Evolutionary conservation across 139 green algal genomes (phyloP), one percentile per base, ranked within the genome.

Genomic region (Chlorella sp.): DNA sequence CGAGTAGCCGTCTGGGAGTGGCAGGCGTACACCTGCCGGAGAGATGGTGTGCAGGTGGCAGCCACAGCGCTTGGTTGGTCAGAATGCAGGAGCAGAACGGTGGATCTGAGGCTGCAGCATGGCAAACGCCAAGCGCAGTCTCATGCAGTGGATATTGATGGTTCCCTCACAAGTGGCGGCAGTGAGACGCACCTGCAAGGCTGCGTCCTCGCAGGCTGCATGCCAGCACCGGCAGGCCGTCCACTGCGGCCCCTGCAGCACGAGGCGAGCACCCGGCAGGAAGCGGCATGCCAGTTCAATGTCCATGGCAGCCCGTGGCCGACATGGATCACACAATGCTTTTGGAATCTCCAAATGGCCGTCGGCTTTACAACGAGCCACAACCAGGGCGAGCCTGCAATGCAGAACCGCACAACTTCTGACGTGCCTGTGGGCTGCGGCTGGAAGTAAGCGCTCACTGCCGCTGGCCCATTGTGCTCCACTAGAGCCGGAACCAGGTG

Each of bases 1-100:
- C 16, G 56, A 48, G 77, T 80, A 91, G 41, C 82, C 88, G 1
- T 86, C 82, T 30, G 88, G 88, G 58, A 91, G 86, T 30, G 84
- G 69, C 76, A 88, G 69, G 19, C 28, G 22, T 4, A 69, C 41
- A 34, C 83, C 83, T 90, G 86, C 44, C 60, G 24, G 11, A 41
- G 0, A 69, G 62, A 19, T 1, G 41, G 28, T 32, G 7, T 46
- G 2, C 54, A 9, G 2, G 40, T 26, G 22, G 46, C 44, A 80
- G 36, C 13, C 41, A 13, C 9, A 0, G 41, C 8, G 8, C 17
- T 22, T 60, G 41, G 28, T 11, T 40, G 9, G 4, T 20, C 28
- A 32, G 32, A 34, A 13, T 36, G 32, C 69, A 76, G 38, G 68
- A 2, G 16, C 2, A 48, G 69, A 26, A 17, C 20, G 67, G n/a